These are phyloP conservation scores for Hirsutella thompsonii DNA, from an alignment of 2,329 filamentous ascomycete genomes.

Conservation along the genomic window DNA sequence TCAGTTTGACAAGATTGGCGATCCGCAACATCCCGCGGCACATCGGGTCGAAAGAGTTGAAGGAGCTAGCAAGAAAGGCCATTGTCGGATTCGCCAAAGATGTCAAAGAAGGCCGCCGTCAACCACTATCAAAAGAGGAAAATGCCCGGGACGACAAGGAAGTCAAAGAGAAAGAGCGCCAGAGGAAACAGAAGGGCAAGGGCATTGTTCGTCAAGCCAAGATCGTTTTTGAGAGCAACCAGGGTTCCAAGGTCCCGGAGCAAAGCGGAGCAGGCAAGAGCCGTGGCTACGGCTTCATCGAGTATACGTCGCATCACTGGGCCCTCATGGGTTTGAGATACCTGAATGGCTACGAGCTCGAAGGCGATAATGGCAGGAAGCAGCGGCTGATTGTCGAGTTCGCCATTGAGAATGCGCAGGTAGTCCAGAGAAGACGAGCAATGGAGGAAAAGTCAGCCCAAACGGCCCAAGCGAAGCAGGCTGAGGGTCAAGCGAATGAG, in stretches of 20 bases:
- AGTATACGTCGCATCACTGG: conserved; percentile 87
- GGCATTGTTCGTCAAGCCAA: conserved; percentile 86
- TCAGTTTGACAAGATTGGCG: conserved; percentile 81
- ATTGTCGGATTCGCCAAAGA: conserved; percentile 89
- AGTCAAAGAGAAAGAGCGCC: conserved; percentile 67
- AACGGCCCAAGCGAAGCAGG: conserved; percentile 10
- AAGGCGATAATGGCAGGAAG: conserved; percentile 58
- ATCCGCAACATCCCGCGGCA: conserved; percentile 82
- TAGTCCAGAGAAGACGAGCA: conserved; percentile 59
- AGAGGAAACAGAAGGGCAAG: conserved; percentile 70
- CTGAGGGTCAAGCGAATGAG: conserved; percentile 3
- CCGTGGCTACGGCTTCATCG: conserved; percentile 92
- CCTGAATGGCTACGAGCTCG: conserved; percentile 65
- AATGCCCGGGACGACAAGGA: conserved; percentile 64
- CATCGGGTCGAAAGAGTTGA: conserved; percentile 75
- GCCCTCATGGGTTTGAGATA: conserved; percentile 90
- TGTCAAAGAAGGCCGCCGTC: conserved; percentile 63
- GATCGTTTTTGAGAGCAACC: conserved; percentile 79
- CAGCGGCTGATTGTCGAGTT: conserved; percentile 92
- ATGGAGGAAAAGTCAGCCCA: conserved; percentile 22
- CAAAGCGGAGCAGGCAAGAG: conserved; percentile 66
- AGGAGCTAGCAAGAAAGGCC: conserved; percentile 81
- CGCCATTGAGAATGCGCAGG: conserved; percentile 94
- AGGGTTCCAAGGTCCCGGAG: conserved; percentile 75
- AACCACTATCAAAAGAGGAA: conserved; percentile 83